These are phyloP conservation scores for Metschnikowia aberdeeniae DNA, from an alignment of 805 yeast genomes.

Conservation along the genomic window DNA sequence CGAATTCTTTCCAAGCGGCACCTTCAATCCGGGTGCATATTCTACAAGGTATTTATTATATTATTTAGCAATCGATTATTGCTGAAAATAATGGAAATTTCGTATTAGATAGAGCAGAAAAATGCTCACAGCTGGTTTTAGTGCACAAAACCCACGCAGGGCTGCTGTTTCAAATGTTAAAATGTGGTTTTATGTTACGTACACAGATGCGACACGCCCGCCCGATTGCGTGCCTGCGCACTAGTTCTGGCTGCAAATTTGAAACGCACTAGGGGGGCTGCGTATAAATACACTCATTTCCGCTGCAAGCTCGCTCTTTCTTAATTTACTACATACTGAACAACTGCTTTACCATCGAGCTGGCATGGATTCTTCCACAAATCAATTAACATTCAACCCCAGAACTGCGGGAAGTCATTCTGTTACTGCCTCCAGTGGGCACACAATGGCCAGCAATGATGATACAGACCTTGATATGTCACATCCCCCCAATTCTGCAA, in stretches of 20 bases:
- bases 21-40: no score
- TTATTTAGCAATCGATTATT: no score
- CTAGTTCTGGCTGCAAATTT: conserved; percentile 14
- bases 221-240: conserved; percentile 5
- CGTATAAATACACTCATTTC: conserved; percentile 8
- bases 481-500: conserved; percentile 4
- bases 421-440: conserved; percentile 15
- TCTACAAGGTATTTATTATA: no score
- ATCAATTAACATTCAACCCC: conserved; percentile 9
- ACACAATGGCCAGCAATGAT: conserved; percentile 12
- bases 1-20: no score
- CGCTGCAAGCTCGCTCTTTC: background rate
- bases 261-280: conserved; percentile 7
- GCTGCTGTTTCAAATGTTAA: conserved; percentile 1
- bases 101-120: no score
- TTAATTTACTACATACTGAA: no score
- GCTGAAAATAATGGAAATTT: no score
- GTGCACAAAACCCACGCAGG: background rate
- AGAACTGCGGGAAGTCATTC: conserved; percentile 17
- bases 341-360: no score
- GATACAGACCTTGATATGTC: conserved; percentile 14
- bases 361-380: background rate
- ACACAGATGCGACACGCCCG: background rate
- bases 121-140: no score
- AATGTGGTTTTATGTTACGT: background rate